Percentiles rank a stretch among this genome's conserved stretches.
Conservation (phyloP, 2,329 filamentous ascomycete genomes). For the Alternaria brassicicola region DNA sequence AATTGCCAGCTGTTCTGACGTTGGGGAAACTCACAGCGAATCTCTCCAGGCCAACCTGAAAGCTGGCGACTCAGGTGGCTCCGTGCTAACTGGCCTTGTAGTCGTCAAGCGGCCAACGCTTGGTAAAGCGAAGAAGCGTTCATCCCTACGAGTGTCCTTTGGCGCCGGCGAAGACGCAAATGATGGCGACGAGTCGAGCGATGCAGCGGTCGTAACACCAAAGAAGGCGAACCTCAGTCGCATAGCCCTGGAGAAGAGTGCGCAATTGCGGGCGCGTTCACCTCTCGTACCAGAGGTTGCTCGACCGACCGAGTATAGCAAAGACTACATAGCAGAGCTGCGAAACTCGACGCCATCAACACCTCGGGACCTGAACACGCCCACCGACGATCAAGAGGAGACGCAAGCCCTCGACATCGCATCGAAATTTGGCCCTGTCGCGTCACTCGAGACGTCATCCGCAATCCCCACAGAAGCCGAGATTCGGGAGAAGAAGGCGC, state of each 20-base stretch:
- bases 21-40: constrained; percentile 17
- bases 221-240: constrained; percentile 69
- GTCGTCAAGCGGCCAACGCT: constrained; percentile 60
- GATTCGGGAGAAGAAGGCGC: constrained; percentile 88
- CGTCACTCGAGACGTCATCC: constrained; percentile 41
- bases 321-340: constrained; percentile 84
- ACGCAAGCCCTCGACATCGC: constrained; percentile 55
- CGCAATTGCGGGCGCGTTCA: constrained; percentile 62
- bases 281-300: constrained; percentile 58
- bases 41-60: constrained; percentile 10
- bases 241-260: constrained; percentile 70
- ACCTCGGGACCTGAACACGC: constrained; percentile 65
- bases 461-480: constrained; percentile 80
- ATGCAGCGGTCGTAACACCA: constrained; percentile 62
- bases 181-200: constrained; percentile 57
- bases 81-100: constrained; percentile 53
- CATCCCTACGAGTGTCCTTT: constrained; percentile 78
- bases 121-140: constrained; percentile 70
- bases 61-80: constrained; percentile 41
- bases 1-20: constrained; percentile 34
- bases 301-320: constrained; percentile 71
- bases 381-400: constrained; percentile 52
- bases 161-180: constrained; percentile 63
- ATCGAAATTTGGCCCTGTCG: constrained; percentile 63
- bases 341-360: constrained; percentile 85